Percentiles rank a stretch among this genome's conserved stretches.
Conservation (phyloP, 2,329 filamentous ascomycete genomes). For the Sarocladium brachiariae region DNA sequence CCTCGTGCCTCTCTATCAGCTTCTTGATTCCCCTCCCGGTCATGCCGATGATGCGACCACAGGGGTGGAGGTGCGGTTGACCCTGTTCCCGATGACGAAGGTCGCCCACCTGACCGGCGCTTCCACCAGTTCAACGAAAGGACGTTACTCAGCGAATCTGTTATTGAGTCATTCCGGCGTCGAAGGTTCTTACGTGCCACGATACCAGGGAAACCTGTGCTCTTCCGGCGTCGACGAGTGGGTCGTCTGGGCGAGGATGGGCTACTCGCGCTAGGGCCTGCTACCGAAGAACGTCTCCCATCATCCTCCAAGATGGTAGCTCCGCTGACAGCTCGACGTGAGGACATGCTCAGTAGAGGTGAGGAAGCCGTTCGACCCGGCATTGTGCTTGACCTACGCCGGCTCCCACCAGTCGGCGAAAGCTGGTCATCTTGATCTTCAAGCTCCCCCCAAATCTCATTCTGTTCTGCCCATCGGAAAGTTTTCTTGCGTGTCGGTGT, state of each 20-base stretch:
- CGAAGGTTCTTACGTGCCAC: constrained; percentile 41
- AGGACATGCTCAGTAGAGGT: constrained; percentile 27
- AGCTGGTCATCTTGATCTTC: constrained; percentile 59
- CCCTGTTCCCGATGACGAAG: constrained; percentile 12
- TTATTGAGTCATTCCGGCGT: constrained; percentile 33
- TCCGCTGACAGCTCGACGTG: constrained; percentile 26
- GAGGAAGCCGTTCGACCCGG: constrained; percentile 34
- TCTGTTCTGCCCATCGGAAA: constrained; percentile 57
- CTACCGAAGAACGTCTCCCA: constrained; percentile 13
- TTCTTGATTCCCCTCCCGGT: constrained; percentile 13
- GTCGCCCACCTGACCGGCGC: constrained; percentile 14
- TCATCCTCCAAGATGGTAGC: constrained; percentile 10
- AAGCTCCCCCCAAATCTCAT: constrained; percentile 83
- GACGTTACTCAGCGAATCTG: constrained; percentile 45
- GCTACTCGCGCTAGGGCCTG: constrained; percentile 22
- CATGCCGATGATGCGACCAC: constrained; percentile 16
- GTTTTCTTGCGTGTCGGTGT: constrained; percentile 40
- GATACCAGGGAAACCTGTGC: constrained; percentile 56
- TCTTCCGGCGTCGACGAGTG: constrained; percentile 44
- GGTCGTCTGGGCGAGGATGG: constrained; percentile 24
- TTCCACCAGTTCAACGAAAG: constrained; percentile 52
- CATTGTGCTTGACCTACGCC: constrained; percentile 43
- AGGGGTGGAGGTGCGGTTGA: constrained; percentile 9
- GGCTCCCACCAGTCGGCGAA: constrained; percentile 25
- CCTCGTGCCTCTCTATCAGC: constrained; percentile 6